phyloP scores from a whole-genome alignment of 192 early-diverging fungal genomes.

The Paraglomus brasilianum region DNA sequence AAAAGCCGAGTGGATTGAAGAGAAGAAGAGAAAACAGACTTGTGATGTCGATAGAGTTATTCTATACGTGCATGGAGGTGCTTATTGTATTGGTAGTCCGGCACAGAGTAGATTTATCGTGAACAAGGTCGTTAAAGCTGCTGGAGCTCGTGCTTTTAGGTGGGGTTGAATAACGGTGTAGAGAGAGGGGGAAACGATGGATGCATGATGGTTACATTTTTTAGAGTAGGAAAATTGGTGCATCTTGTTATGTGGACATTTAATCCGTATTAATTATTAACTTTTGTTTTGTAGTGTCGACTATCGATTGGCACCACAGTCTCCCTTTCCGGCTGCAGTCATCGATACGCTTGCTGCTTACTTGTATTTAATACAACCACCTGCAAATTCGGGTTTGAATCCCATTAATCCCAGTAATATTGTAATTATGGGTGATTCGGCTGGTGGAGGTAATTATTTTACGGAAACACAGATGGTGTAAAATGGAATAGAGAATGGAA shows the following conservation, averaged over 20 bases:
- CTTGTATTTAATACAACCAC: constrained; percentile 59
- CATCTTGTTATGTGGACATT: background rate
- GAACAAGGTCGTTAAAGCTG: constrained; percentile 49
- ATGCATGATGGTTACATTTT: constrained; percentile 2
- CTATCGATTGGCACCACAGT: constrained; percentile 82
- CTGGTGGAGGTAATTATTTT: constrained; percentile 54
- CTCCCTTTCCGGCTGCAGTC: constrained; percentile 79
- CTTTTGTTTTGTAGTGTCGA: constrained; percentile 40
- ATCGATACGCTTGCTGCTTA: constrained; percentile 81
- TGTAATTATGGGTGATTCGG: constrained; percentile 68
- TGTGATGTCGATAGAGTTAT: constrained; percentile 53
- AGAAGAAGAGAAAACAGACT: constrained; percentile 36
- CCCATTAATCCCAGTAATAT: constrained; percentile 57
- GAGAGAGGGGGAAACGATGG: constrained; percentile 30
- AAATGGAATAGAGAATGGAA: too few relatives aligned
- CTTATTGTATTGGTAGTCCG: constrained; percentile 54
- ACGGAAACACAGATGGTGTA: too few relatives aligned
- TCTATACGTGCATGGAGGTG: constrained; percentile 78
- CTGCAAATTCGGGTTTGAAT: constrained; percentile 44
- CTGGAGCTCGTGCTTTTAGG: constrained; percentile 39
- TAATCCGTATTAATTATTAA: too few relatives aligned
- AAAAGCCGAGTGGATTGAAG: constrained; percentile 49
- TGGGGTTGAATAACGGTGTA: constrained; percentile 33
- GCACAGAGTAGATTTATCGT: constrained; percentile 46
- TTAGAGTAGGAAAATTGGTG: background rate